Evolutionary conservation across 2,329 filamentous ascomycete species (phyloP), one percentile per base, ranked within the genome.

Genomic region (Penicillium sp.): DNA sequence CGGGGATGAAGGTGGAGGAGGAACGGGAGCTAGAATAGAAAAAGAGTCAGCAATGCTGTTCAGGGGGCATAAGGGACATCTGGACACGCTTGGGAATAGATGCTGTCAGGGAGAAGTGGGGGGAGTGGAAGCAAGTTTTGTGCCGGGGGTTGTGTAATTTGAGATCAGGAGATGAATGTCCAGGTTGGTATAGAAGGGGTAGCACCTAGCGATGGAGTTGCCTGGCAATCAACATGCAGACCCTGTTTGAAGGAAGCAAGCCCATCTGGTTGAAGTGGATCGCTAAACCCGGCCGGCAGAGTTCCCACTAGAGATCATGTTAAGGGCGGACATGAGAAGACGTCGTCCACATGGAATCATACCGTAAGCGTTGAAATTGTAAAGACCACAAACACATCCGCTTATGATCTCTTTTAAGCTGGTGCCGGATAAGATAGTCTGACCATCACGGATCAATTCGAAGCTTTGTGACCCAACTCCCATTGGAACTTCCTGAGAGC

Each of bases 301-400:
- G 54, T 65, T 16, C 65, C 65, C 21, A 68, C 65, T 68, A 53
- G 1, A 10, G 0, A 32, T 4, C 4, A 7, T 24, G 16, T 16
- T 36, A 16, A 39, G 45, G 24, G 24, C 24, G 24, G 24, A 8
- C 5, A 27, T 27, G 5, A 8, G 24, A 27, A 4, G 39, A 13
- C 14, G 32, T 14, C 34, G 16, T 5, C 16, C 2, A 31, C 9
- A 8, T 7, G 0, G 9, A 8, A 21, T 16, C 50, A 11, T 51
- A 55, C 54, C 69, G 58, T 81, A 83, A 21, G 70, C 68, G 22
- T 77, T 69, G 8, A 73, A 70, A 29, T 83, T 77, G 44, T 81
- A 40, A 11, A 63, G 29, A 10, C 58, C 60, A 38, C 60, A 63
- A 1, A 61, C 56, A 40, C 60, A 63, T 1, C 57, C 60, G 13